Percentiles rank a stretch among this genome's conserved stretches.
phyloP scores from a whole-genome alignment of 768 basidiomycete genomes.

The Clavulina sp. region DNA sequence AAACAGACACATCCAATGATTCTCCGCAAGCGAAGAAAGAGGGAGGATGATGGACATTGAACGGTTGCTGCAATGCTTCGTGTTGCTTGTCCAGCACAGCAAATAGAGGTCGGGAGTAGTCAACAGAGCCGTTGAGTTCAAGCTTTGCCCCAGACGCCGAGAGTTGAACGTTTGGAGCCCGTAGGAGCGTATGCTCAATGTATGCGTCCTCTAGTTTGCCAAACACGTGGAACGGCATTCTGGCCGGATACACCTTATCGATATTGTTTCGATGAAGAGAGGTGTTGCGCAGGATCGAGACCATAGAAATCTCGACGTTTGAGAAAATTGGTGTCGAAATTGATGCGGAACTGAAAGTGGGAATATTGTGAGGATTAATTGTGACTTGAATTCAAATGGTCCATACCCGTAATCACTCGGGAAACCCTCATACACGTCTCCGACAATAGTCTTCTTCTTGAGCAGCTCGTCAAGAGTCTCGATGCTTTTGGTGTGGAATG shows the following conservation, averaged over 20 bases:
- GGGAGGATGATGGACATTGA: too few relatives aligned
- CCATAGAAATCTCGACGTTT: conserved; percentile 15
- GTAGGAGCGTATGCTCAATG: conserved; percentile 22
- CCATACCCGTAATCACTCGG: not conserved
- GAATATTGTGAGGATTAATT: not conserved
- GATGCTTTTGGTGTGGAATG: not conserved
- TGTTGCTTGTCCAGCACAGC: not conserved
- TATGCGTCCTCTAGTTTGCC: conserved; percentile 18
- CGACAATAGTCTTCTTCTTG: not conserved
- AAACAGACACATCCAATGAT: too few relatives aligned
- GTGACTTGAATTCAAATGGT: not conserved
- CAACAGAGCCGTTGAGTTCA: not conserved
- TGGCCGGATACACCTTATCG: conserved; percentile 18
- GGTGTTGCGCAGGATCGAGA: conserved; percentile 19
- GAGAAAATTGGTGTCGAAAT: conserved; percentile 3
- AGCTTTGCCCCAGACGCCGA: not conserved
- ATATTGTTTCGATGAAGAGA: conserved; percentile 18
- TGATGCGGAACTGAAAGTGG: too few relatives aligned
- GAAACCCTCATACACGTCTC: not conserved
- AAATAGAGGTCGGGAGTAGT: not conserved
- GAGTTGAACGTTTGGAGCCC: conserved; percentile 18
- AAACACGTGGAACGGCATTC: conserved; percentile 27
- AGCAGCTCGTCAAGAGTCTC: conserved; percentile 1
- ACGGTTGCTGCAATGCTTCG: too few relatives aligned
- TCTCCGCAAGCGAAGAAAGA: too few relatives aligned